These are phyloP conservation scores for Herpetospermum pedunculosum DNA, from an alignment of 306 rosid genomes.

Conservation along the genomic window DNA sequence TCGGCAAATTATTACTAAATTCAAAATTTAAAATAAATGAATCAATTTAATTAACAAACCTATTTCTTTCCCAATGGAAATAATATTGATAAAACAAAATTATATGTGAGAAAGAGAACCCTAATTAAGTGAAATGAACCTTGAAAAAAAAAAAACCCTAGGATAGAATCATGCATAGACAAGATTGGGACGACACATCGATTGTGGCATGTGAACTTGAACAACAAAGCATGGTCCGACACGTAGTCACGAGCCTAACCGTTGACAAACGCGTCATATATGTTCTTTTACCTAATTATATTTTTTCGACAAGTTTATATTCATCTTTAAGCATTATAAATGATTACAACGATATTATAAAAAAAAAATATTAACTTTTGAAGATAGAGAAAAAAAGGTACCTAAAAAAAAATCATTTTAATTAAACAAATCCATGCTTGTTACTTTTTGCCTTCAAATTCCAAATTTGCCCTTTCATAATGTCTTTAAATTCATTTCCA, in stretches of 20 bases:
- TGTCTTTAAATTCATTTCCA: neutral
- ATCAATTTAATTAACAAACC: neutral
- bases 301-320: neutral
- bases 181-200: conserved; percentile 1
- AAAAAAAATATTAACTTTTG: neutral
- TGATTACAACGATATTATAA: neutral
- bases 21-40: neutral
- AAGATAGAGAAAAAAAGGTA: neutral
- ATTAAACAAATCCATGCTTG: neutral
- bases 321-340: neutral
- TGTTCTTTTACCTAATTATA: neutral
- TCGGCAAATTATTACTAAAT: neutral
- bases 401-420: neutral
- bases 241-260: neutral
- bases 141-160: neutral
- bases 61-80: neutral
- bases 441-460: neutral
- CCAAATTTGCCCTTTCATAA: neutral
- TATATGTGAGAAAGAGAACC: neutral
- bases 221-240: neutral
- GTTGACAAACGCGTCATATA: neutral
- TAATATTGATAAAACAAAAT: neutral
- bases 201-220: neutral
- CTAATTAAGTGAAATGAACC: neutral
- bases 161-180: neutral